Evolutionary conservation across 805 yeast genomes (phyloP).

Genomic region (Phaffomyces opuntiae): DNA sequence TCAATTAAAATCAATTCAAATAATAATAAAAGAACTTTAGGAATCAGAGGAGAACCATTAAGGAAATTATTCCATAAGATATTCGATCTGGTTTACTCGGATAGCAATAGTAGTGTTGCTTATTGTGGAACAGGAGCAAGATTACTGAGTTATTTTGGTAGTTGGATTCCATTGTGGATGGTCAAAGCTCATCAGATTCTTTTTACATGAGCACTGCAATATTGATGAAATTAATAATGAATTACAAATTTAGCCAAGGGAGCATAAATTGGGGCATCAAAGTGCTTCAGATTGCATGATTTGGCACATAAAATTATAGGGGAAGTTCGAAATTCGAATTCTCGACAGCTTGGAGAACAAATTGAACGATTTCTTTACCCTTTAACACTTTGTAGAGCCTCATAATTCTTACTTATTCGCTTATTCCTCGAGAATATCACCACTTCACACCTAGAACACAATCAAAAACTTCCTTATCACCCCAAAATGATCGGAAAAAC

Average conservation of each 20-base stretch:
- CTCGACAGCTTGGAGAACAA: too few relatives aligned
- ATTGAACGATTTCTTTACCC: too few relatives aligned
- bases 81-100: slow-evolving; percentile 19
- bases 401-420: too few relatives aligned
- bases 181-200: neutral
- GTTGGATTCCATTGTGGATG: slow-evolving; percentile 18
- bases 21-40: slow-evolving; percentile 13
- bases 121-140: slow-evolving; percentile 23
- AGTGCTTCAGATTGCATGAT: too few relatives aligned
- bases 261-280: too few relatives aligned
- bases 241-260: too few relatives aligned
- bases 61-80: slow-evolving; percentile 16
- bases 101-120: slow-evolving; percentile 10
- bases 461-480: too few relatives aligned
- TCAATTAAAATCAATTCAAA: slow-evolving; percentile 34
- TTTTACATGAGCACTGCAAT: neutral
- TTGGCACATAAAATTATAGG: slow-evolving; percentile 1
- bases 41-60: slow-evolving; percentile 18
- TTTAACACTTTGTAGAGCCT: too few relatives aligned
- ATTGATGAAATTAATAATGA: too few relatives aligned
- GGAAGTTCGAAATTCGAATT: neutral
- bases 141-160: slow-evolving; percentile 12
- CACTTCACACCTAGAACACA: neutral
- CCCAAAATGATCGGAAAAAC: slow-evolving; percentile 2
- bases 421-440: neutral